These are phyloP conservation scores for Epichloe glyceriae DNA, from an alignment of 2,329 filamentous ascomycete species.

Conservation along the genomic window DNA sequence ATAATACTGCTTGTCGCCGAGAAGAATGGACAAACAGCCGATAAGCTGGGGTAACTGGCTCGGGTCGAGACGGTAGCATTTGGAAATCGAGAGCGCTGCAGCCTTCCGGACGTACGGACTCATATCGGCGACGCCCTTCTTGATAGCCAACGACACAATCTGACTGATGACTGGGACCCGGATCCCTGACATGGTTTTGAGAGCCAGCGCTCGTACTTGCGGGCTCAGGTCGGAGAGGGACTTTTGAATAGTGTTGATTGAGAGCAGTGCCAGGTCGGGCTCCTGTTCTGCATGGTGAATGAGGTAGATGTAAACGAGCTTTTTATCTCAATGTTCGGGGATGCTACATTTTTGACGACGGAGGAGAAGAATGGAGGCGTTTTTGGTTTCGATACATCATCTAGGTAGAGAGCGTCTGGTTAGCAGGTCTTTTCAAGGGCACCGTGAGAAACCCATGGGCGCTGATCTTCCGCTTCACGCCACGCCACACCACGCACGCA, in stretches of 20 bases:
- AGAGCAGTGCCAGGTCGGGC: slow-evolving; percentile 85
- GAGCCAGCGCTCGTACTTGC: slow-evolving; percentile 77
- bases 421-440: not conserved
- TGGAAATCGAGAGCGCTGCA: slow-evolving; percentile 85
- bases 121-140: slow-evolving; percentile 87
- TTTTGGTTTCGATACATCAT: slow-evolving; percentile 88
- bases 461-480: no score
- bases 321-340: slow-evolving; percentile 91
- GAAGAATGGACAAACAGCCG: slow-evolving; percentile 63
- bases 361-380: slow-evolving; percentile 93
- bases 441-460: no score
- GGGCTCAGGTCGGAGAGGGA: slow-evolving; percentile 87
- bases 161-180: slow-evolving; percentile 96
- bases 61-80: slow-evolving; percentile 86
- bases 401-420: slow-evolving; percentile 29
- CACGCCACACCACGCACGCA: slow-evolving; percentile 30
- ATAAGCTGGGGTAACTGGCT: slow-evolving; percentile 72
- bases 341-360: slow-evolving; percentile 95
- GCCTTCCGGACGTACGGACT: slow-evolving; percentile 86
- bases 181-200: slow-evolving; percentile 95
- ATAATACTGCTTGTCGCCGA: slow-evolving; percentile 89
- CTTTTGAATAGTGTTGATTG: slow-evolving; percentile 98
- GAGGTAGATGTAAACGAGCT: slow-evolving; percentile 96
- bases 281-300: slow-evolving; percentile 94
- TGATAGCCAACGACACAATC: slow-evolving; percentile 91